Percentiles rank a stretch among this genome's conserved stretches.
Evolutionary conservation across 352 stramenopile species (phyloP).

Genomic region (Phytophthora sp.): DNA sequence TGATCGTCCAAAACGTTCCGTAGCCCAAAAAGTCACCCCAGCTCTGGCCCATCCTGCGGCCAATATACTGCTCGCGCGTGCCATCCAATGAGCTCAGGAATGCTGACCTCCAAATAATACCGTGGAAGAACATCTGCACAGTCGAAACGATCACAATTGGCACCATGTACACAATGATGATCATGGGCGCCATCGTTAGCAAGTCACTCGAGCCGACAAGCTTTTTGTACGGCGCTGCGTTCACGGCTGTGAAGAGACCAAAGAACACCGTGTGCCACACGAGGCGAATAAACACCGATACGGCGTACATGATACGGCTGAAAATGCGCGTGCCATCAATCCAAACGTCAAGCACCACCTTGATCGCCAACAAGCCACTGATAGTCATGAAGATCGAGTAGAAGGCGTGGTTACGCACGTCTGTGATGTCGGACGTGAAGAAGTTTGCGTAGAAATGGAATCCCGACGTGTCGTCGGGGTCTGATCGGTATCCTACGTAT

Average conservation of each 20-base stretch:
- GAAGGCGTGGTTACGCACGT: constrained; percentile 81
- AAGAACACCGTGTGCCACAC: constrained; percentile 87
- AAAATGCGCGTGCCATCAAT: constrained; percentile 83
- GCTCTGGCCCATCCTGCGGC: constrained; percentile 75
- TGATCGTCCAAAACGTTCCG: constrained; percentile 77
- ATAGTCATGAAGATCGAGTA: constrained; percentile 77
- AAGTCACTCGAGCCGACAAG: constrained; percentile 65
- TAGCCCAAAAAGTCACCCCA: constrained; percentile 75
- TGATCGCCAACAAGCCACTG: constrained; percentile 62
- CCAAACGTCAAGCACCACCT: constrained; percentile 86
- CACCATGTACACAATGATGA: constrained; percentile 63
- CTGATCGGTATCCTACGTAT: constrained; percentile 82
- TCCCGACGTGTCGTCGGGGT: constrained; percentile 51
- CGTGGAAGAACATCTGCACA: constrained; percentile 70
- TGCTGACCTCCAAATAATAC: constrained; percentile 57
- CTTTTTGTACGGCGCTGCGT: constrained; percentile 68
- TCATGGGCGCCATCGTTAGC: constrained; percentile 59
- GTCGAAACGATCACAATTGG: constrained; percentile 67
- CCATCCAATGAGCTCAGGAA: constrained; percentile 76
- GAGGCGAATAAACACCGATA: constrained; percentile 70
- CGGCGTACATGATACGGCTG: constrained; percentile 53
- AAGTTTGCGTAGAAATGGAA: constrained; percentile 82
- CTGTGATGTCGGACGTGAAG: constrained; percentile 60
- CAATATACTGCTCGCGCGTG: constrained; percentile 80
- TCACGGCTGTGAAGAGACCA: constrained; percentile 73